Evolutionary conservation across 176 grass and related monocot species (phyloP), one percentile per base, ranked within the genome.

Genomic region (Ananas comosus): DNA sequence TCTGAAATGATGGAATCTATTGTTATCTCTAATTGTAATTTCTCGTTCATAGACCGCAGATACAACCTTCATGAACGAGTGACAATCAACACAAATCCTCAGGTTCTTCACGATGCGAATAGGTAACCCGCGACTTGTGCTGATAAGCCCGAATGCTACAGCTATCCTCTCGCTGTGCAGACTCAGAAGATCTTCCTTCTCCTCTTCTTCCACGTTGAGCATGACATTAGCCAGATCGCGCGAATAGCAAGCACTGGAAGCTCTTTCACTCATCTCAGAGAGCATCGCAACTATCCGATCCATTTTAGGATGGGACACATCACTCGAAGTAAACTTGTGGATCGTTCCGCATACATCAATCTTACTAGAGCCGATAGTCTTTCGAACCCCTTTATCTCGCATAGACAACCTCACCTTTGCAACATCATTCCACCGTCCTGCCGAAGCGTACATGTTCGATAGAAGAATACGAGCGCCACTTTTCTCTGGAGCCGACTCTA

Each of bases 61-160:
- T 1, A 58, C 70, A 59, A 58, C 11, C 70, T 72, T 72, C 70
- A 72, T 72, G 53, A 72, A 72, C 12, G 70, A 72, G 24, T 72
- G 70, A 51, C 70, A 72, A 58, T 72, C 70, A 58, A 14, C 51
- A 58, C 70, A 72, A 18, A 52, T 72, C 53, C 70, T 72, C 13
- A 72, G 29, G 70, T 72, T 72, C 27, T 72, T 72, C 9, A 19
- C 13, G 48, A 72, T 28, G 24, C 16, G 51, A 7, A 72, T 61
- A 2, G 70, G 27, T 24, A 72, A 51, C 12, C 70, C 70, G 12
- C 3, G 51, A 59, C 25, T 25, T 7, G 70, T 58, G 51, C 52
- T 72, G 24, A 72, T 72, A 13, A 72, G 19, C 29, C 70, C 70
- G 58, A 58, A 72, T 58, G 70, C 70, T 12, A 61, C 70, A 58